These are phyloP conservation scores for Grigorovia jiainica DNA, from an alignment of 805 yeast species.

Conservation along the genomic window DNA sequence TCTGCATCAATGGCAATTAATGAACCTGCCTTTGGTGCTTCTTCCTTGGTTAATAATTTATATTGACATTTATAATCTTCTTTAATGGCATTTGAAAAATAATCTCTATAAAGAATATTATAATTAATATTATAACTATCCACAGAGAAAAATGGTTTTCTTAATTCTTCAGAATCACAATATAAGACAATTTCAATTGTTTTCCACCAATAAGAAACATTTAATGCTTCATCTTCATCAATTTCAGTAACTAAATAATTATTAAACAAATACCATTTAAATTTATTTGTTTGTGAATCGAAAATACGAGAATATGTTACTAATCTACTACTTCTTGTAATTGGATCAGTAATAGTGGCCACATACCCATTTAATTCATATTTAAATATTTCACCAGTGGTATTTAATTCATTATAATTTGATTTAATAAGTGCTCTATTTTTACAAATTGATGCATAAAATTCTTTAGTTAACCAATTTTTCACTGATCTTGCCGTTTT, in stretches of 20 bases:
- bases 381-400: constrained; percentile 29
- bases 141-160: constrained; percentile 37
- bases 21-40: constrained; percentile 67
- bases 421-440: constrained; percentile 32
- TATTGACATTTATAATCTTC: constrained; percentile 53
- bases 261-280: constrained; percentile 75
- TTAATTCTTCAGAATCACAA: constrained; percentile 37
- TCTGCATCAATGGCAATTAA: constrained; percentile 94
- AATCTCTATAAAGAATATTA: constrained; percentile 61
- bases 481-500: constrained; percentile 38
- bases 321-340: constrained; percentile 42
- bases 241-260: constrained; percentile 80
- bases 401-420: constrained; percentile 21
- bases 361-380: constrained; percentile 64
- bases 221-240: constrained; percentile 67
- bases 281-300: constrained; percentile 22
- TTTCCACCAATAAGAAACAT: constrained; percentile 71
- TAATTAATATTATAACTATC: constrained; percentile 49
- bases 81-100: constrained; percentile 59
- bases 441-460: constrained; percentile 37
- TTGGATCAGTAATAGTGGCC: constrained; percentile 51
- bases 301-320: constrained; percentile 48
- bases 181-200: constrained; percentile 66
- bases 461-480: constrained; percentile 56
- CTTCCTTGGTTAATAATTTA: constrained; percentile 52